Percentiles rank a stretch among this genome's conserved stretches.
phyloP scores from a whole-genome alignment of 176 grass and related monocot genomes.

The Otatea glauca region DNA sequence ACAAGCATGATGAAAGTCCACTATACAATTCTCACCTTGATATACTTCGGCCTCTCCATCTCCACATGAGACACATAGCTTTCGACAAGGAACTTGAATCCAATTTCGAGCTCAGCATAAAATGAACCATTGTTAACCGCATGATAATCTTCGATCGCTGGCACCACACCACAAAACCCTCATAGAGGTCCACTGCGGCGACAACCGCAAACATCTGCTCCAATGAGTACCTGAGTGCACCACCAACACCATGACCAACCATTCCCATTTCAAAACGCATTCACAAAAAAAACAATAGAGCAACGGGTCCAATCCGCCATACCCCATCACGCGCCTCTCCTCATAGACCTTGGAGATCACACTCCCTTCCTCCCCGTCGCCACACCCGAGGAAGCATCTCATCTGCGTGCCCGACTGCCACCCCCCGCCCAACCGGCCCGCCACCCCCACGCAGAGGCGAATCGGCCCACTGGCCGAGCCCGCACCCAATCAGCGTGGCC shows the following conservation, averaged over 20 bases:
- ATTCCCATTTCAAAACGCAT: background rate
- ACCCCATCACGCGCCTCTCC: slow-evolving; percentile 89
- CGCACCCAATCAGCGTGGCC: slow-evolving; percentile 44
- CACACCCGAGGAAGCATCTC: slow-evolving; percentile 82
- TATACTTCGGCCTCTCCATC: slow-evolving; percentile 84
- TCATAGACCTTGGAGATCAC: slow-evolving; percentile 88
- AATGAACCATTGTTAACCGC: slow-evolving; percentile 59
- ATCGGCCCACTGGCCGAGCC: slow-evolving; percentile 38
- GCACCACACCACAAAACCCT: slow-evolving; percentile 97
- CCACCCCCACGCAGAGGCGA: background rate
- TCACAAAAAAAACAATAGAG: background rate
- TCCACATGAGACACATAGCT: slow-evolving; percentile 91
- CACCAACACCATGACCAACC: background rate
- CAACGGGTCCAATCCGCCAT: background rate
- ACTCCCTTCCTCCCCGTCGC: slow-evolving; percentile 75
- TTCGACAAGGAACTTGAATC: slow-evolving; percentile 94
- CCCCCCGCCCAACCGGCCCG: slow-evolving; percentile 11
- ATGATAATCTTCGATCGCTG: slow-evolving; percentile 75
- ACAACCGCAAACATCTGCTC: slow-evolving; percentile 87
- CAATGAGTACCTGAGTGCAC: slow-evolving; percentile 60
- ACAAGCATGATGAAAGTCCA: background rate
- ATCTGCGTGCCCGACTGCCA: slow-evolving; percentile 45
- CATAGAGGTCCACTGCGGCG: slow-evolving; percentile 84
- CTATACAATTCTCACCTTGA: slow-evolving; percentile 71
- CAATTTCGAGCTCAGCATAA: slow-evolving; percentile 96